Conservation (phyloP, 257 asterid species). For the Craterostigma plantagineum region DNA sequence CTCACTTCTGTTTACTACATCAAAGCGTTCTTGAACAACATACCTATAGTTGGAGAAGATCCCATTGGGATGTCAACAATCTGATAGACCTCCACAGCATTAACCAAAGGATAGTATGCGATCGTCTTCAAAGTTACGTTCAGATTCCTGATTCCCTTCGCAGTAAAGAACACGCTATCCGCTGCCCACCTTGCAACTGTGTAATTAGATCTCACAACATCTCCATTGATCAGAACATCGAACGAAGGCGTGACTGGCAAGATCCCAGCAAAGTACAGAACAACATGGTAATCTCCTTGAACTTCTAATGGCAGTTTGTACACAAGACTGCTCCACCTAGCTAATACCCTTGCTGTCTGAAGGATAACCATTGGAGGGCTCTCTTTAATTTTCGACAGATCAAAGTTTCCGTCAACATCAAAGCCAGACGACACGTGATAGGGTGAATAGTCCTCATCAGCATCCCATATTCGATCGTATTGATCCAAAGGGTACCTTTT, state of each 20-base stretch:
- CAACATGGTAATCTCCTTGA: slow-evolving; percentile 62
- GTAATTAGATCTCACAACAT: slow-evolving; percentile 35
- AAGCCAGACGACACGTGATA: slow-evolving; percentile 67
- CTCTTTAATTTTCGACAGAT: slow-evolving; percentile 43
- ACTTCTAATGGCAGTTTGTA: slow-evolving; percentile 52
- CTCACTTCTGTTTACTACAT: too few species aligned
- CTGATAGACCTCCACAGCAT: slow-evolving; percentile 79
- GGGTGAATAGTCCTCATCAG: slow-evolving; percentile 75
- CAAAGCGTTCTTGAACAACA: background rate
- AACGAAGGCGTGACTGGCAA: slow-evolving; percentile 67
- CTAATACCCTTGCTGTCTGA: slow-evolving; percentile 71
- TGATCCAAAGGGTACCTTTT: slow-evolving; percentile 73
- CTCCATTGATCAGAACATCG: slow-evolving; percentile 49
- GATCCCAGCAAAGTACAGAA: slow-evolving; percentile 89
- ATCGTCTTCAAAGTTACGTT: slow-evolving; percentile 58
- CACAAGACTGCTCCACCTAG: slow-evolving; percentile 50
- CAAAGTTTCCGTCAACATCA: slow-evolving; percentile 36
- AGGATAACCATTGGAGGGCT: slow-evolving; percentile 60
- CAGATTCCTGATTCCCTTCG: slow-evolving; percentile 39
- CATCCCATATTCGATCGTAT: slow-evolving; percentile 85
- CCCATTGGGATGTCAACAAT: slow-evolving; percentile 58
- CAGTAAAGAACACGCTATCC: slow-evolving; percentile 25
- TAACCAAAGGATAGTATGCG: slow-evolving; percentile 54
- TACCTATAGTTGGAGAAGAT: slow-evolving; percentile 83
- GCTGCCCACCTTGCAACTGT: slow-evolving; percentile 52